Evolutionary conservation across 2,329 filamentous ascomycete species (phyloP), one percentile per base, ranked within the genome.

Genomic region (Pseudogymnoascus sp.): DNA sequence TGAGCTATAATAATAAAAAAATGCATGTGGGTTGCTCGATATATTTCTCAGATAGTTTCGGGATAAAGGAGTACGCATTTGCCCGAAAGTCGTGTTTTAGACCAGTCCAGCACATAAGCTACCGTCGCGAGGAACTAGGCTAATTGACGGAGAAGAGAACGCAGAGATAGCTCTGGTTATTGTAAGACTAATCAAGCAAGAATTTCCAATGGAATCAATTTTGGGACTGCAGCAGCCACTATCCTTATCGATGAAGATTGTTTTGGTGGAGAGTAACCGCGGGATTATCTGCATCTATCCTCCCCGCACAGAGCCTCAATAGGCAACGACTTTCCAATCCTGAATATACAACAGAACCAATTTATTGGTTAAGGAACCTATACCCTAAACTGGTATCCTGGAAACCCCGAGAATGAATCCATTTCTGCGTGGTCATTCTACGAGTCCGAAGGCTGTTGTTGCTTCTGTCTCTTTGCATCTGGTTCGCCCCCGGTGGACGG

Each of bases 381-480:
- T 41, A 9, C 8, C 25, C 30, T 14, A 50, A 50, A 30, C 43
- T 30, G n/a, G 8, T 6, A 11, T 7, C n/a, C 16, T 43, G 22
- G 18, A 20, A 4, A 18, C 9, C 18, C 18, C 18, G 20, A 11
- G 38, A 41, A 41, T 50, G 3, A 16, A 30, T 28, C 8, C 14
- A 47, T 50, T 16, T 16, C 6, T 6, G 38, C 9, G 14, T 11
- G 5, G 30, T 30, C n/a, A 11, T 50, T 16, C 22, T 50, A 50
- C 4, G 22, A 9, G 25, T 50, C 43, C 16, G 43, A 50, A 6
- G 43, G 43, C 6, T 41, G 38, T 4, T 50, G 12, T n/a, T 47
- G 67, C 63, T 71, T 75, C 62, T 71, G 70, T 60, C 72, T 74
- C 66, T 75, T 75, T 35, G 67, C 59, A 1, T 64, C 64, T 63